Evolutionary conservation across 371 early-diverging fungal species (phyloP).

Genomic region (Mucor lusitanicus): DNA sequence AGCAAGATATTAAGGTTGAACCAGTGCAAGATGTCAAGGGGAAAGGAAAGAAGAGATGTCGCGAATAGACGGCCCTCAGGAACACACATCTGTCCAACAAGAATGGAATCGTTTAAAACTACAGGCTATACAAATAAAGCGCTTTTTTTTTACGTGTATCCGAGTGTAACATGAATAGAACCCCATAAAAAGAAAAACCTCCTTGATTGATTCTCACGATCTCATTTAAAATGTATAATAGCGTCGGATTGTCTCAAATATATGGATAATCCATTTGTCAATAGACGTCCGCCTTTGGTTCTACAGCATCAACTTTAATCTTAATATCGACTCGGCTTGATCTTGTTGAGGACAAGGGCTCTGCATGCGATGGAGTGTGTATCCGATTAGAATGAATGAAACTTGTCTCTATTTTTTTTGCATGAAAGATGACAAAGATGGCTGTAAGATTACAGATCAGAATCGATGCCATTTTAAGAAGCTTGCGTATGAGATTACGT

Average conservation of each 20-base stretch:
- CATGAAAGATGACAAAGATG: background rate
- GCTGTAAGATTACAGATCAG: no score
- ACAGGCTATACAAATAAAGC: background rate
- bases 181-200: background rate
- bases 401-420: background rate
- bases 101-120: background rate
- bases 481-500: background rate
- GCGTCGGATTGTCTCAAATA: background rate
- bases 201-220: background rate
- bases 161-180: background rate
- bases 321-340: background rate
- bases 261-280: background rate
- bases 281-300: background rate
- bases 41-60: background rate
- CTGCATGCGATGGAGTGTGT: background rate
- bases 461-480: background rate
- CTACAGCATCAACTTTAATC: background rate
- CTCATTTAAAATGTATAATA: background rate
- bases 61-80: background rate
- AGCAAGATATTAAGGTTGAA: constrained; percentile 18
- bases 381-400: background rate
- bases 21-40: background rate
- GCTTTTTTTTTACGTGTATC: background rate
- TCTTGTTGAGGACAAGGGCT: no score
- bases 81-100: background rate